phyloP scores from a whole-genome alignment of 805 yeast species.

The Candida berthetii region DNA sequence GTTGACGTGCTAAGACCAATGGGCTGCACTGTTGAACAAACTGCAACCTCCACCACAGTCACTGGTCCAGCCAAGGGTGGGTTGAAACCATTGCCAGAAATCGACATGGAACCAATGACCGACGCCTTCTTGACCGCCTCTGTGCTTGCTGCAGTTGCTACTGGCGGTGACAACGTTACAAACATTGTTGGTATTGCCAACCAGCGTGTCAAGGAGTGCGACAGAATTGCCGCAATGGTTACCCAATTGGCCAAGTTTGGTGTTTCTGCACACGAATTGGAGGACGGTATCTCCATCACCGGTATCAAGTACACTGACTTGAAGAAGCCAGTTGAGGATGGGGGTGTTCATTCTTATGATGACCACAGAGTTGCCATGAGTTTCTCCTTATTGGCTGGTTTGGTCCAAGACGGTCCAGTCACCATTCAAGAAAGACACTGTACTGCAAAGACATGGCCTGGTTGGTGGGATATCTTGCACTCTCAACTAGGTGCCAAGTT shows the following conservation, averaged over 20 bases:
- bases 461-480: slow-evolving; percentile 96
- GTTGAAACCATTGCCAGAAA: slow-evolving; percentile 61
- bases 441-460: slow-evolving; percentile 99
- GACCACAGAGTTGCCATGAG: slow-evolving; percentile 99
- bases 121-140: slow-evolving; percentile 97
- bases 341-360: slow-evolving; percentile 76
- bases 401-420: slow-evolving; percentile 47
- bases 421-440: slow-evolving; percentile 82
- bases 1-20: slow-evolving; percentile 86
- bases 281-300: slow-evolving; percentile 86
- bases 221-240: slow-evolving; percentile 93
- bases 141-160: slow-evolving; percentile 93
- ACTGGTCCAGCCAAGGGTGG: slow-evolving; percentile 75
- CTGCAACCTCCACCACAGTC: slow-evolving; percentile 84
- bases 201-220: slow-evolving; percentile 97
- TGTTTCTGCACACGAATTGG: slow-evolving; percentile 74
- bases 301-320: slow-evolving; percentile 55
- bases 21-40: slow-evolving; percentile 89
- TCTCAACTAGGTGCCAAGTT: slow-evolving; percentile 56
- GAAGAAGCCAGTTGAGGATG: slow-evolving; percentile 45
- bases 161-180: slow-evolving; percentile 42
- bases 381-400: slow-evolving; percentile 80
- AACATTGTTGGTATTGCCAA: slow-evolving; percentile 93
- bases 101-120: slow-evolving; percentile 99
- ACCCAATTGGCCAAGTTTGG: slow-evolving; percentile 86